These are phyloP conservation scores for Botryotinia calthae DNA, from an alignment of 2,329 filamentous ascomycete genomes.

Conservation along the genomic window DNA sequence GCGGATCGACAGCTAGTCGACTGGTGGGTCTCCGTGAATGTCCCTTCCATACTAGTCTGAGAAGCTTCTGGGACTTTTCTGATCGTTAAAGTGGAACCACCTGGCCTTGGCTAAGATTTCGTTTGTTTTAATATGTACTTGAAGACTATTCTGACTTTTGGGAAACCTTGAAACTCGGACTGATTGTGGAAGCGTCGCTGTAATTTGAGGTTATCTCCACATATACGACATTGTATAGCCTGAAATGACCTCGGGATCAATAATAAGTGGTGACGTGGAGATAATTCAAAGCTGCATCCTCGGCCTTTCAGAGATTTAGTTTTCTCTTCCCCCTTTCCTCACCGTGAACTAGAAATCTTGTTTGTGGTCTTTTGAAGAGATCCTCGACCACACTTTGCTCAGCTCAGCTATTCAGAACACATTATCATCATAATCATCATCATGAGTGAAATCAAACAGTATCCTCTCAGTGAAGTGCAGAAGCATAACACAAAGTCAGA, in stretches of 20 bases:
- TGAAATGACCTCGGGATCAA: background rate
- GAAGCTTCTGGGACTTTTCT: background rate
- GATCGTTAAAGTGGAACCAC: background rate
- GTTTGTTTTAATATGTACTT: background rate
- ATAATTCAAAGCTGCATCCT: background rate
- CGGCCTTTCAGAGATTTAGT: background rate
- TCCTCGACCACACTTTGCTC: background rate
- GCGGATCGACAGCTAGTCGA: background rate
- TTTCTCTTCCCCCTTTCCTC: background rate
- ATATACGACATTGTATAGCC: background rate
- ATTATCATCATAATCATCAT: background rate
- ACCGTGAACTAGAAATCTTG: background rate
- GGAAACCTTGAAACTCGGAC: background rate
- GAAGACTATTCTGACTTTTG: background rate
- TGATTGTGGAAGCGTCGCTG: background rate
- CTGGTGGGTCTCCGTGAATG: background rate
- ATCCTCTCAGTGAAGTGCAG: slow-evolving; percentile 44
- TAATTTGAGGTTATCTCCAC: background rate
- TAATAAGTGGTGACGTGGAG: background rate
- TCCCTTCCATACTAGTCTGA: background rate
- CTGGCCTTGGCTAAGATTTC: background rate
- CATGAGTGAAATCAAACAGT: slow-evolving; percentile 20
- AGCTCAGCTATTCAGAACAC: background rate
- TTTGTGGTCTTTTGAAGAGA: background rate
- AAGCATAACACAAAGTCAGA: slow-evolving; percentile 49